Conservation (phyloP, 495 filamentous ascomycete species). For the Evernia prunastri region DNA sequence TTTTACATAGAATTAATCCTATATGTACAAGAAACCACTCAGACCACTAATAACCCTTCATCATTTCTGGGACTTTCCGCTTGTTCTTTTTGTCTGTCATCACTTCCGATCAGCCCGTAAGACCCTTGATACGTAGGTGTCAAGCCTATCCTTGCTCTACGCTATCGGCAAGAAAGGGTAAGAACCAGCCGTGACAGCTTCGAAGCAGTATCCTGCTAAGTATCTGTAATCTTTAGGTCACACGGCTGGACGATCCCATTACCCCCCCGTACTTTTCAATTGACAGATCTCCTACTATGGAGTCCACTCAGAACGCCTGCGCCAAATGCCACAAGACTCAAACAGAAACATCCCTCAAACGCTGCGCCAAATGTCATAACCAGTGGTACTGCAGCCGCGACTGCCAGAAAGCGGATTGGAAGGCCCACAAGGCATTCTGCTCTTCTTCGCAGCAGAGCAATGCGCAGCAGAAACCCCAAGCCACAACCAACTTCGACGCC, state of each 20-base stretch:
- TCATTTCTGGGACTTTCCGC: too few relatives aligned
- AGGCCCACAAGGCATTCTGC: conserved; percentile 38
- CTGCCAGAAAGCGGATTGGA: conserved; percentile 43
- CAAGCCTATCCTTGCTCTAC: background rate
- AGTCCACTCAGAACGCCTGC: background rate
- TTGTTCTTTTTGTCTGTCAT: background rate
- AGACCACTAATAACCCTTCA: too few relatives aligned
- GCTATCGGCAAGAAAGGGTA: background rate
- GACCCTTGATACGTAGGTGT: too few relatives aligned
- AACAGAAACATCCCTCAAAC: conserved; percentile 26
- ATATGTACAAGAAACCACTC: too few relatives aligned
- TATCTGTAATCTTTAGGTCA: background rate
- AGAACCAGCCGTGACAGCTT: background rate
- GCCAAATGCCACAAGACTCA: conserved; percentile 3
- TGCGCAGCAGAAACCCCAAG: conserved; percentile 10
- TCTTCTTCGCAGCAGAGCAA: conserved; percentile 11
- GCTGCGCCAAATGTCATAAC: conserved; percentile 37
- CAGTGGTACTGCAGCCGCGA: conserved; percentile 41
- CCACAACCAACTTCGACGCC: background rate
- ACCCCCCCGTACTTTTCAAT: background rate
- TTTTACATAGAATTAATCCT: too few relatives aligned
- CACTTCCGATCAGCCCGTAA: too few relatives aligned
- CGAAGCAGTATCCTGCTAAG: background rate
- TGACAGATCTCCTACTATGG: background rate
- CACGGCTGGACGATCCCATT: background rate